Percentiles rank a stretch among this genome's conserved stretches.
phyloP scores from a whole-genome alignment of 805 yeast genomes.

The Candida gorgasii region DNA sequence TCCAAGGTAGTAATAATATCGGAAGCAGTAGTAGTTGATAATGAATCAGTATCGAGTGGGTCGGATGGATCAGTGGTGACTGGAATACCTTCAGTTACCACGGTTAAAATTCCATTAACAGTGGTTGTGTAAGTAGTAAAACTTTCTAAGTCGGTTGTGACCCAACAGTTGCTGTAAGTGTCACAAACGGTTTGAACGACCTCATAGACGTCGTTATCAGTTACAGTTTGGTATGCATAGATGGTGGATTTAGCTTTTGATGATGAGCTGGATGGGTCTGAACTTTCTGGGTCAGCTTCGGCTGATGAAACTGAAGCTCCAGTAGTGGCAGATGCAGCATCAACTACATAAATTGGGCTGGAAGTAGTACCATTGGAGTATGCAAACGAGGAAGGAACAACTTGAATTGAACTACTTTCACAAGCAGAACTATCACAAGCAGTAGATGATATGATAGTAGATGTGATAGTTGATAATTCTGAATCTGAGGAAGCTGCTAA shows the following conservation, averaged over 20 bases:
- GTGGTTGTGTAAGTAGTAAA: slow-evolving; percentile 37
- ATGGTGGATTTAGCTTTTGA: slow-evolving; percentile 13
- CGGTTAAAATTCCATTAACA: slow-evolving; percentile 41
- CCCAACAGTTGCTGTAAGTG: slow-evolving; percentile 27
- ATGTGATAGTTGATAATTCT: slow-evolving; percentile 20
- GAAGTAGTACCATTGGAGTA: slow-evolving; percentile 19
- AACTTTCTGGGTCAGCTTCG: slow-evolving; percentile 1
- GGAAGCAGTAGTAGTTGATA: slow-evolving; percentile 18
- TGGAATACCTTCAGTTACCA: slow-evolving; percentile 34
- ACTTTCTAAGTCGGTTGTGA: slow-evolving; percentile 34
- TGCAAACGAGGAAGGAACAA: slow-evolving; percentile 23
- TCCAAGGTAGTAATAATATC: slow-evolving; percentile 12
- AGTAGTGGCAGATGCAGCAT: slow-evolving; percentile 7
- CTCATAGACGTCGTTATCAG: slow-evolving; percentile 27
- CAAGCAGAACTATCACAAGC: slow-evolving; percentile 11
- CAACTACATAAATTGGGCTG: neutral
- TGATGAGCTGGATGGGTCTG: slow-evolving; percentile 10
- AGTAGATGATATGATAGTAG: slow-evolving; percentile 20
- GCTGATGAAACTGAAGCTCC: neutral
- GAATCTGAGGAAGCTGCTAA: slow-evolving; percentile 22
- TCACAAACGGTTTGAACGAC: slow-evolving; percentile 36
- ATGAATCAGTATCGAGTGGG: slow-evolving; percentile 11
- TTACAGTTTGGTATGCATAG: slow-evolving; percentile 15
- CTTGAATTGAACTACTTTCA: slow-evolving; percentile 10
- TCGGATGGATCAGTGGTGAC: slow-evolving; percentile 12